Base-by-base conservation (phyloP, 768 basidiomycete genomes). In the Suillus fuscotomentosus region DNA sequence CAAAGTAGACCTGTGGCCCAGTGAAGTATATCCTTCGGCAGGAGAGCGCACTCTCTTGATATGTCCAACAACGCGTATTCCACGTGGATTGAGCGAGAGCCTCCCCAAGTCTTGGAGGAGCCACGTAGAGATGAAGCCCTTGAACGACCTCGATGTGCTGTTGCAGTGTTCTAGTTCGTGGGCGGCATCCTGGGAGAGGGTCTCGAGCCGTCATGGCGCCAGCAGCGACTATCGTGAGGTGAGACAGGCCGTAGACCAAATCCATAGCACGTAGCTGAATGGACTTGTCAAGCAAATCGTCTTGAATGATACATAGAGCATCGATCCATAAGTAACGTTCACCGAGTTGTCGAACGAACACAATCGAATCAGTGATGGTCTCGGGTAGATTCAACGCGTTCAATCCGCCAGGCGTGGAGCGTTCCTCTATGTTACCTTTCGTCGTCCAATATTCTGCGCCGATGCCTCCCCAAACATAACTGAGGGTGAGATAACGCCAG, bases 1-100 rank as follows among this genome's bases (percentile, higher is more conserved):
- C 63, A 54, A 69, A 72, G 31, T 73, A 73, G 3, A 71, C 10
- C 24, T 73, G 68, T 9, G 71, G 50, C 14, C 63, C 60, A 9
- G 71, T 50, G 22, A 50, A 50, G 3, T 50, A 50, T 50, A 50
- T 24, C 14, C 48, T 24, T 50, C 48, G 24, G 3, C 13, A 14
- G 3, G 48, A 50, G 24, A 50, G 48, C 22, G 48, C 48, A 7
- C 48, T 50, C 22, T 50, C 48, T 50, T 50, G 48, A 15, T 50
- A 50, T 13, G 48, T 50, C 48, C 48, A 50, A 24, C 48, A 72
- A 11, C 72, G 65, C 10, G 64, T 69, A 22, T 60, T 22, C 71
- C 72, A 73, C 3, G 42, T 39, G 3, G 70, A 65, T 7, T 65
- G 66, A 14, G 17, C 17, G 2, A 63, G 34, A 11, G 45, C 64